These are phyloP conservation scores for Phytophthora cryptogea DNA, from an alignment of 352 stramenopile genomes.

Conservation along the genomic window DNA sequence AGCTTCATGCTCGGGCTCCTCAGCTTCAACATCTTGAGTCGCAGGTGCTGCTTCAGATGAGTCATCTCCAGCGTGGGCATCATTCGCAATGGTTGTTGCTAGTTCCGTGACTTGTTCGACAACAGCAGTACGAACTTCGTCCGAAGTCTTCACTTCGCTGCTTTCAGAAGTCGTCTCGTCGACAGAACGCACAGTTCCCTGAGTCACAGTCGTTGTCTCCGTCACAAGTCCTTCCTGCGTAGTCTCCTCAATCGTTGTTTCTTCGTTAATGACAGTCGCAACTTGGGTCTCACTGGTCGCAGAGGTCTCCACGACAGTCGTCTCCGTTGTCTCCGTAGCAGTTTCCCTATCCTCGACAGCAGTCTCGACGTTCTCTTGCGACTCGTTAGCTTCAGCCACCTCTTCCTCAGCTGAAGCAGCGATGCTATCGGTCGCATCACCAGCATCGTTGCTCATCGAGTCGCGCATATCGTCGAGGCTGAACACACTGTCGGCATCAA, in stretches of 20 bases:
- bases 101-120: neutral
- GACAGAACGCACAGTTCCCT: neutral
- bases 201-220: neutral
- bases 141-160: neutral
- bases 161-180: neutral
- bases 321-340: neutral
- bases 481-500: slow-evolving; percentile 21
- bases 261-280: neutral
- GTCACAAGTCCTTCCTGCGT: neutral
- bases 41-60: neutral
- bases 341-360: neutral
- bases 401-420: neutral
- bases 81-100: neutral
- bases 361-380: neutral
- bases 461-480: slow-evolving; percentile 22
- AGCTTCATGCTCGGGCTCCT: slow-evolving; percentile 21
- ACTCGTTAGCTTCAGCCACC: neutral
- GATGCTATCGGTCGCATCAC: neutral
- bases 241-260: neutral
- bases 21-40: neutral
- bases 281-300: neutral
- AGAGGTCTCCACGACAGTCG: slow-evolving; percentile 3
- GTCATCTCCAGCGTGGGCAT: neutral
- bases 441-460: neutral
- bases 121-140: neutral